A percentile compares a stretch with the other conserved stretches of the same genome.
These are phyloP conservation scores for Populus ilicifolia DNA, from an alignment of 345 rosid species.

Conservation along the genomic window DNA sequence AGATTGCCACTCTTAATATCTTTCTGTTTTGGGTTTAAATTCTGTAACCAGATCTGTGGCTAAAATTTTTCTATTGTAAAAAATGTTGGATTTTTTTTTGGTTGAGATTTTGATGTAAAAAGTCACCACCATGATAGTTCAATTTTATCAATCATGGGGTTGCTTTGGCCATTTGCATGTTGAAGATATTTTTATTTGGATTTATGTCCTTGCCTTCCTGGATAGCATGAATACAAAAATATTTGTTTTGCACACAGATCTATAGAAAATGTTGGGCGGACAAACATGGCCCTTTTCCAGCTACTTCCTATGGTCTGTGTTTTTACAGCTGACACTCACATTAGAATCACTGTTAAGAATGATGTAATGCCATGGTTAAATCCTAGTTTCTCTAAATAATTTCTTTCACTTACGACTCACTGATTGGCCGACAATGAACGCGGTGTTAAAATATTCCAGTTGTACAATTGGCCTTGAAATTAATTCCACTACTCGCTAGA, in stretches of 20 bases:
- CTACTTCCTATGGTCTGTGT: constrained; percentile 7
- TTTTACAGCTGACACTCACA: constrained; percentile 7
- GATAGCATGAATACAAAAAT: background rate
- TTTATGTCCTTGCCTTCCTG: background rate
- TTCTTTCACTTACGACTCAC: background rate
- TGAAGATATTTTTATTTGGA: background rate
- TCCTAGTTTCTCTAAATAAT: background rate
- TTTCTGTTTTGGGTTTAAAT: background rate
- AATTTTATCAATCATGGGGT: background rate
- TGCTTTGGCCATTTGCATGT: background rate
- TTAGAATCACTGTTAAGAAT: background rate
- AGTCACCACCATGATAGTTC: background rate
- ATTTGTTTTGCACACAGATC: background rate
- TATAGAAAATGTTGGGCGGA: background rate
- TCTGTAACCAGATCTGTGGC: constrained; percentile 4
- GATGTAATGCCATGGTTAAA: background rate
- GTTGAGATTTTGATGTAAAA: background rate
- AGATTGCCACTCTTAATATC: background rate
- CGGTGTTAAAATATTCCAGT: constrained; percentile 11
- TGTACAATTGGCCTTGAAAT: constrained; percentile 7
- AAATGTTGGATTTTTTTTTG: background rate
- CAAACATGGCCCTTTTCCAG: constrained; percentile 8
- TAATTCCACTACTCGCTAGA: constrained; percentile 11
- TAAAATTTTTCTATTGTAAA: background rate
- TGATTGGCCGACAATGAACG: background rate